Percentiles rank a stretch among this genome's conserved stretches.
phyloP scores from a whole-genome alignment of 192 early-diverging fungal genomes.

The Coemansia sp. region DNA sequence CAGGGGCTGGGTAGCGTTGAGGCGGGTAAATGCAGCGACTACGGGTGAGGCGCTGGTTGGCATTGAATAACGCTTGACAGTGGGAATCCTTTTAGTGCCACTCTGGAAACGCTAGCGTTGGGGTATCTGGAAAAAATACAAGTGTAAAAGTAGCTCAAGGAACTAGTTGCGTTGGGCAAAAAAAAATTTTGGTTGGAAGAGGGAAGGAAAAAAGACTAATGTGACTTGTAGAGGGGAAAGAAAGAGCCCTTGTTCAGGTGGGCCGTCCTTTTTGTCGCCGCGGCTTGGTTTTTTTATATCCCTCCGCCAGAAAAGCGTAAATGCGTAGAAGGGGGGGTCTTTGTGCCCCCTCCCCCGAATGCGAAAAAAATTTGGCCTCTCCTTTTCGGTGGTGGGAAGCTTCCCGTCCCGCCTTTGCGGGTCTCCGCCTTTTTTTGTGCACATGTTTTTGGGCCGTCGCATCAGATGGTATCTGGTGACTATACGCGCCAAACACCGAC shows the following conservation, averaged over 20 bases:
- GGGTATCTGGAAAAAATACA: too few species aligned
- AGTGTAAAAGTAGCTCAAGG: too few species aligned
- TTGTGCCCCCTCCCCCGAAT: not conserved
- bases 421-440: conserved; percentile 7
- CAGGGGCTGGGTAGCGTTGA: conserved; percentile 4
- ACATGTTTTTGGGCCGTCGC: not conserved
- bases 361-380: not conserved
- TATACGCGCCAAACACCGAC: not conserved
- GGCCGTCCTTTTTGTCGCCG: not conserved
- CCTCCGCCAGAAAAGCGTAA: conserved; percentile 2
- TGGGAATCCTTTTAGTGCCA: not conserved
- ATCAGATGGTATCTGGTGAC: conserved; percentile 15
- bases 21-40: conserved; percentile 20
- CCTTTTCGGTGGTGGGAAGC: conserved; percentile 6
- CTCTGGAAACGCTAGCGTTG: not conserved
- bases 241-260: not conserved
- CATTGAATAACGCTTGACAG: too few species aligned
- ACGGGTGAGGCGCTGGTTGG: conserved; percentile 26
- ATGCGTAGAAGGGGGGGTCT: not conserved
- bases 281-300: conserved; percentile 1
- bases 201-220: not conserved
- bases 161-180: not conserved
- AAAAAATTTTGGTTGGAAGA: not conserved
- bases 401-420: not conserved
- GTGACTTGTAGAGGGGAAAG: not conserved